Evolutionary conservation across 1,284 basidiomycete genomes (phyloP).

Genomic region (Butyriboletus appendiculatus): DNA sequence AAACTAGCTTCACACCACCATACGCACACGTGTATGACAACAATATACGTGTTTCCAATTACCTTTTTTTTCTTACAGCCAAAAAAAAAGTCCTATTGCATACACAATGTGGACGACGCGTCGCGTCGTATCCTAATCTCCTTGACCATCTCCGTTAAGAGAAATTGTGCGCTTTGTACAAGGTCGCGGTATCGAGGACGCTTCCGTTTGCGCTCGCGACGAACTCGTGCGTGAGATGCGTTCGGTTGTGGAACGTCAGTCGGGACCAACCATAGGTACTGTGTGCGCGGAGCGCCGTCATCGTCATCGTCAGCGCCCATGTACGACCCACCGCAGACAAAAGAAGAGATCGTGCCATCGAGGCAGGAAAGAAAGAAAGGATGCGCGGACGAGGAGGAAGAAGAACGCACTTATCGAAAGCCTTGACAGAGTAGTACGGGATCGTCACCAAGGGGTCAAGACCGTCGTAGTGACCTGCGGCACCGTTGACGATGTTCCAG

Average conservation of each 20-base stretch:
- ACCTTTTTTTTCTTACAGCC: neutral
- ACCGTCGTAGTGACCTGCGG: conserved; percentile 32
- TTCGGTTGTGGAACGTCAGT: conserved; percentile 33
- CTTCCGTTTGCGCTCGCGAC: conserved; percentile 31
- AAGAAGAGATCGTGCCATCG: neutral
- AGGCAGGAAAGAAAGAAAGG: neutral
- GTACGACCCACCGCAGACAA: neutral
- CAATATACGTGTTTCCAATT: neutral
- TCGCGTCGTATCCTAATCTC: neutral
- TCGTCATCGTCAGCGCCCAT: conserved; percentile 10
- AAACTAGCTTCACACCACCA: too few species aligned
- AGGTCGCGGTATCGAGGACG: conserved; percentile 26
- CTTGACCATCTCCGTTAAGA: neutral
- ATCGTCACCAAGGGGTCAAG: conserved; percentile 19
- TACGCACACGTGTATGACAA: neutral
- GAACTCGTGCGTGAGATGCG: conserved; percentile 33
- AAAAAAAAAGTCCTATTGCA: too few species aligned
- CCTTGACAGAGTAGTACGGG: conserved; percentile 10
- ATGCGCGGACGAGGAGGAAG: too few species aligned
- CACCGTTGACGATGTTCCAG: conserved; percentile 34
- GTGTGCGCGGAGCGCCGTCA: neutral
- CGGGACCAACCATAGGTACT: conserved; percentile 34
- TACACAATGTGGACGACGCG: neutral
- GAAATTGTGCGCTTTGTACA: conserved; percentile 30
- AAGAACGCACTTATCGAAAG: conserved; percentile 24